Conservation (phyloP, 192 early-diverging fungal species). For the Mortierella hygrophila region DNA sequence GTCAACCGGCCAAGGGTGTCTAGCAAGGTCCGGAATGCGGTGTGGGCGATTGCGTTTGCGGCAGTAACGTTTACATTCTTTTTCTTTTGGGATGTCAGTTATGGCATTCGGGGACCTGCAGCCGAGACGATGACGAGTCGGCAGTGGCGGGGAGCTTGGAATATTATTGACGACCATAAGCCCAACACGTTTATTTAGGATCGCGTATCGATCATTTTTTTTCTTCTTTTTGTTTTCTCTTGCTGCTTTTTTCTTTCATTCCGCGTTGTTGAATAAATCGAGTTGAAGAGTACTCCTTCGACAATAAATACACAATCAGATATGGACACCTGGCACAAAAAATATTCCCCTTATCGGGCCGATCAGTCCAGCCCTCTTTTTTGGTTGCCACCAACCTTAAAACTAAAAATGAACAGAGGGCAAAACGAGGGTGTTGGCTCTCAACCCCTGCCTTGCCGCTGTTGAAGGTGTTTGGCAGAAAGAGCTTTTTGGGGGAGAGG, state of each 20-base stretch:
- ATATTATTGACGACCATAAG: conserved; percentile 75
- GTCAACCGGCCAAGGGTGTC: conserved; percentile 7
- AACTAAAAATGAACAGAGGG: neutral
- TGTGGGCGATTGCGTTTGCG: conserved; percentile 61
- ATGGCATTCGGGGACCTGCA: conserved; percentile 83
- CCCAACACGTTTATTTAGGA: conserved; percentile 35
- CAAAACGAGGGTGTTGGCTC: neutral
- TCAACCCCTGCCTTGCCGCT: neutral
- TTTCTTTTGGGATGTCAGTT: conserved; percentile 86
- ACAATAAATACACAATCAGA: too few relatives aligned
- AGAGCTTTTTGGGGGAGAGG: too few relatives aligned
- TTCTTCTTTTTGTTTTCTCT: neutral
- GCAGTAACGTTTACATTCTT: conserved; percentile 69
- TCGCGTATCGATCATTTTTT: neutral
- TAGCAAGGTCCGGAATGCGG: conserved; percentile 27
- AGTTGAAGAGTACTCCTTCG: too few relatives aligned
- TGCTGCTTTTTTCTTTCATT: neutral
- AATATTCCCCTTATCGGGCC: neutral
- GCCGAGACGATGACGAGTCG: conserved; percentile 64
- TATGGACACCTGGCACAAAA: neutral
- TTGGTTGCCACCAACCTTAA: conserved; percentile 1
- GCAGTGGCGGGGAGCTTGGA: conserved; percentile 85
- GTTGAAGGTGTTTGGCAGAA: too few relatives aligned
- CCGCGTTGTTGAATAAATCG: neutral
- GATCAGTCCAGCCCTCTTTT: neutral